Base-by-base conservation (phyloP, 2,329 filamentous ascomycete genomes). In the Xylariaceae sp. region DNA sequence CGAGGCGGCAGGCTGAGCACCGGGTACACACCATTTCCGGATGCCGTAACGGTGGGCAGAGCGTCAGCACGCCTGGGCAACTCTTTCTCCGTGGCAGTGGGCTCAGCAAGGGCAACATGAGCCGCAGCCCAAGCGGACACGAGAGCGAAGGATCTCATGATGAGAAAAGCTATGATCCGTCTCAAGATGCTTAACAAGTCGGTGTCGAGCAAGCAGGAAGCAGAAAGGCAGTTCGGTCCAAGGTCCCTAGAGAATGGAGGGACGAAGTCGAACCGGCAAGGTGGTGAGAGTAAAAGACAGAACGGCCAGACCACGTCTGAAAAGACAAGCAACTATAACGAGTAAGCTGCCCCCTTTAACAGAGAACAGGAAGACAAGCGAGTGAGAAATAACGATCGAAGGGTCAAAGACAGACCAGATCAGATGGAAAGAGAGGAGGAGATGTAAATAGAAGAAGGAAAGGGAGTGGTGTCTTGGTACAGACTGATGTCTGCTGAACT, bases 1-100 rank as follows among this genome's bases (percentile, higher is more conserved):
- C n/a, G 24, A 13, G 5, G 6, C 15, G n/a, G 12, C 15, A 7
- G n/a, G 6, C n/a, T 14, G n/a, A 5, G 24, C n/a, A 11, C n/a
- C 6, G 24, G 24, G 12, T 12, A 8, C 32, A 46, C 60, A 76
- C 72, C 73, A 60, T 76, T 77, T 46, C 73, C 73, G 14, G 68
- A 72, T 31, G 61, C 68, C 1, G 67, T 67, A 43, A 77, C 66
- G 11, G 63, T 55, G 13, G 72, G 65, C 17, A 74, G 46, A 31
- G 58, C 57, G 41, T 64, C 64, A 33, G 72, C 66, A 56, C 73
- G 73, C 52, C 55, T 58, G 6, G 68, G 67, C 14, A 65, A 57
- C 42, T 69, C 55, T 35, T 61, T 63, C 39, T 62, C 55, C 7
- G 67, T 72, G 27, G 55, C 57, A 19, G 73, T 75, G 31, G 75